These are phyloP conservation scores for Monotropa hypopitys DNA, from an alignment of 179 eudicot genomes.

Conservation along the genomic window DNA sequence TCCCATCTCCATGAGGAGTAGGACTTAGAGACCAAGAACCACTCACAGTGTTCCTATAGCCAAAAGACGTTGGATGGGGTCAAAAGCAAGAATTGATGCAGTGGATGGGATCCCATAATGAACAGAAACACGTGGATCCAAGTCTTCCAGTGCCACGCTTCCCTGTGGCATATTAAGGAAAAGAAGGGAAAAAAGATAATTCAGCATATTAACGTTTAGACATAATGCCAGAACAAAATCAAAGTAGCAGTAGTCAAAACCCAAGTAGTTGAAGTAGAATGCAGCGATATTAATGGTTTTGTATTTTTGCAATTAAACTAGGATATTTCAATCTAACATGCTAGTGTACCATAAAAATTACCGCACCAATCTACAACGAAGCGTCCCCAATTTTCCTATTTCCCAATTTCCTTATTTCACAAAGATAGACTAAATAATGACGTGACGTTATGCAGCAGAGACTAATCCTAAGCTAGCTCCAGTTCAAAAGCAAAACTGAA, in stretches of 20 bases:
- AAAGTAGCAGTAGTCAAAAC: no score
- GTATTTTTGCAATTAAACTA: background rate
- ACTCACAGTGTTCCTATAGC: slow-evolving; percentile 91
- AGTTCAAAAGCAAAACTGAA: background rate
- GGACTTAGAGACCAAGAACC: background rate
- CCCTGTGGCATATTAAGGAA: slow-evolving; percentile 14
- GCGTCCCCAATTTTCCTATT: background rate
- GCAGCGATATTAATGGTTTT: background rate
- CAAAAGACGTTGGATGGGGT: slow-evolving; percentile 77
- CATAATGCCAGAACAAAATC: background rate
- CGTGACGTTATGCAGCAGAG: background rate
- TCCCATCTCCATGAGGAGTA: background rate
- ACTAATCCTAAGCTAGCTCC: background rate
- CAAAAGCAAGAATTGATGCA: slow-evolving; percentile 79
- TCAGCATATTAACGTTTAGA: background rate
- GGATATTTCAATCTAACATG: background rate
- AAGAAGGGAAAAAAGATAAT: slow-evolving; percentile 1
- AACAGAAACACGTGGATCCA: slow-evolving; percentile 49
- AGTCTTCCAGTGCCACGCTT: slow-evolving; percentile 19
- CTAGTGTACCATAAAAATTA: background rate
- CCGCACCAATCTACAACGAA: background rate
- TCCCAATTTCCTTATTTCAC: no score
- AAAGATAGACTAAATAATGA: background rate
- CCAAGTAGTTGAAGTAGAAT: background rate
- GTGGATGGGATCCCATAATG: slow-evolving; percentile 96